phyloP scores from a whole-genome alignment of 1,284 basidiomycete genomes.

The Caloboletus firmus region DNA sequence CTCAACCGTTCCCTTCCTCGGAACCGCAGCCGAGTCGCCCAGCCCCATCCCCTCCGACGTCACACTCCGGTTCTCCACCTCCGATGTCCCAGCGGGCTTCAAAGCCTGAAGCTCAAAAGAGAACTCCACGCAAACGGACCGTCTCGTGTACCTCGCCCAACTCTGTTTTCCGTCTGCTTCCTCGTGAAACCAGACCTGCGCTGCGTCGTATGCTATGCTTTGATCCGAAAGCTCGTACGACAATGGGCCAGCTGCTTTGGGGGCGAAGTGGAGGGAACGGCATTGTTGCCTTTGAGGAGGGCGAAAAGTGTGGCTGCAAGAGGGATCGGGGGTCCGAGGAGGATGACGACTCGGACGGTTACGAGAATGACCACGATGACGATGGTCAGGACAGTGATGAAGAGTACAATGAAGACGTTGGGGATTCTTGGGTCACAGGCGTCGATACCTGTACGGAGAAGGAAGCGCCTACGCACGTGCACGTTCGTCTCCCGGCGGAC shows the following conservation, averaged over 20 bases:
- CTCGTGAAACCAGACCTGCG: constrained; percentile 86
- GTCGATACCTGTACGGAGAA: constrained; percentile 71
- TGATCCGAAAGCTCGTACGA: constrained; percentile 87
- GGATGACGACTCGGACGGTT: not conserved
- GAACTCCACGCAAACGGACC: constrained; percentile 52
- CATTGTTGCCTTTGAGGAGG: constrained; percentile 50
- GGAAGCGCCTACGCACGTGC: constrained; percentile 52
- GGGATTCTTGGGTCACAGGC: constrained; percentile 75
- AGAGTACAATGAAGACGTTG: constrained; percentile 69
- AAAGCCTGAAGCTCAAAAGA: constrained; percentile 18
- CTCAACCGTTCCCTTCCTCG: constrained; percentile 18
- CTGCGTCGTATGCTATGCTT: constrained; percentile 93
- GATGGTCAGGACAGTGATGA: constrained; percentile 49
- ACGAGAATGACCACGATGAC: constrained; percentile 12
- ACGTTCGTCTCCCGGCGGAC: constrained; percentile 69
- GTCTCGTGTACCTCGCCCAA: constrained; percentile 83
- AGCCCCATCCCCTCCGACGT: constrained; percentile 21
- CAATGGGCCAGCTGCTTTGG: constrained; percentile 88
- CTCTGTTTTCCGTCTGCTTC: constrained; percentile 95
- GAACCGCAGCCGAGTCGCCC: constrained; percentile 24
- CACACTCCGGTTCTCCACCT: constrained; percentile 3
- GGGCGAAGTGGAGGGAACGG: constrained; percentile 75
- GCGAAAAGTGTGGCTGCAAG: constrained; percentile 52
- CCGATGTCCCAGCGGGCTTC: not conserved
- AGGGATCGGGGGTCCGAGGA: constrained; percentile 48